Percentiles rank a stretch among this genome's conserved stretches.
phyloP scores from a whole-genome alignment of 2,329 filamentous ascomycete genomes.

The Graphilbum fragrans region DNA sequence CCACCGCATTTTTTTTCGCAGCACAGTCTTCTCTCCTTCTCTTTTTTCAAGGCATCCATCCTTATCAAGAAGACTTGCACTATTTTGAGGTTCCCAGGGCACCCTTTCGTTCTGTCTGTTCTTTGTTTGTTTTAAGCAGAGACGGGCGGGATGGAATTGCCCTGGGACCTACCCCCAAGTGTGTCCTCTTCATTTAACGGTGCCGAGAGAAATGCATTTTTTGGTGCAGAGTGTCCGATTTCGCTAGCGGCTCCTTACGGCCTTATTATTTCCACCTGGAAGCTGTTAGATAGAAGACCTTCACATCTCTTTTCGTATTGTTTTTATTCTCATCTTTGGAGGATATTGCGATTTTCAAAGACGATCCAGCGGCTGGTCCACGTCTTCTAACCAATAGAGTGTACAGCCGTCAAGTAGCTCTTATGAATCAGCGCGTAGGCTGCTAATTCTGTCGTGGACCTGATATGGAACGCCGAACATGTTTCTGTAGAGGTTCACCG shows the following conservation, averaged over 20 bases:
- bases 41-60: conserved; percentile 55
- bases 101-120: conserved; percentile 5
- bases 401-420: too few relatives aligned
- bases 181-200: conserved; percentile 81
- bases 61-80: conserved; percentile 56
- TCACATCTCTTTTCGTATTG: conserved; percentile 7
- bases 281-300: conserved; percentile 15
- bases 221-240: conserved; percentile 61
- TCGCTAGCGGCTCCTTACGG: conserved; percentile 84
- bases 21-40: conserved; percentile 23
- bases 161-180: conserved; percentile 35
- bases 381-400: too few relatives aligned
- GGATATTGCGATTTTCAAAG: background rate
- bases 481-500: too few relatives aligned
- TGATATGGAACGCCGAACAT: too few relatives aligned
- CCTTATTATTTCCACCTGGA: conserved; percentile 9
- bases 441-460: too few relatives aligned
- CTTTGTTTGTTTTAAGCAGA: conserved; percentile 2
- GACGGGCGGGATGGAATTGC: background rate
- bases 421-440: too few relatives aligned
- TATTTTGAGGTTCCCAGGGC: background rate
- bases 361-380: too few relatives aligned
- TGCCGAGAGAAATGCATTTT: conserved; percentile 61
- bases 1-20: conserved; percentile 6
- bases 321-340: background rate